Evolutionary conservation across 129 eudicot genomes (phyloP), one percentile per base, ranked within the genome.

Genomic region (Flaveria trinervia): DNA sequence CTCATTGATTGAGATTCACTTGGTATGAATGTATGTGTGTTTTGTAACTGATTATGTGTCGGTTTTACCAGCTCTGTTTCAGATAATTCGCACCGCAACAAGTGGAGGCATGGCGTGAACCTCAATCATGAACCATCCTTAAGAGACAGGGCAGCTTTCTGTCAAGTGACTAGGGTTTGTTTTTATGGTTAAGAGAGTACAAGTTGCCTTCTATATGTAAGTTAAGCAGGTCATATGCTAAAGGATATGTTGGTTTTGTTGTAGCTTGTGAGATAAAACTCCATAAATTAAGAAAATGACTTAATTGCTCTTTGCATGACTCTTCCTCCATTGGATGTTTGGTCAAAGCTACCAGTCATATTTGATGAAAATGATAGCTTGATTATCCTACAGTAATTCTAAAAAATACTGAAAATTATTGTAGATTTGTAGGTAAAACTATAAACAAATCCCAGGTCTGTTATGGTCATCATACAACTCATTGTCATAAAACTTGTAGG

Each of bases 31-130:
- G 41, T 20, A 3, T 33, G n/a, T 15, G 48, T 5, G 12, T 51
- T 51, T 17, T 70, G 23, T 45, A 44, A 66, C 70, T 57, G 71
- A 74, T 71, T 51, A 17, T 50, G 36, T 16, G 51, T 78, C 14
- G 62, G n/a, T 45, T 66, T 22, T 81, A 77, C 73, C 91, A 87
- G 91, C 91, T 73, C 76, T 87, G 78, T 82, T 88, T 44, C 92
- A 88, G 87, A 88, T 88, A 48, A 87, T 87, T 69, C 89, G 89
- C 50, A 88, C 92, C 0, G 92, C 92, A 64, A 85, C 87, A 41
- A 88, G 87, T 77, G 89, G 92, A 82, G 92, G 89, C 74, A 82
- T 85, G 86, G 87, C 92, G 45, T 88, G 74, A 84, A 65, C 39
- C 72, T n/a, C n/a, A 62, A 71, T 57, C 49, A 60, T 66, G 72